Evolutionary conservation across 257 asterid species (phyloP).

Genomic region (Catharanthus roseus): DNA sequence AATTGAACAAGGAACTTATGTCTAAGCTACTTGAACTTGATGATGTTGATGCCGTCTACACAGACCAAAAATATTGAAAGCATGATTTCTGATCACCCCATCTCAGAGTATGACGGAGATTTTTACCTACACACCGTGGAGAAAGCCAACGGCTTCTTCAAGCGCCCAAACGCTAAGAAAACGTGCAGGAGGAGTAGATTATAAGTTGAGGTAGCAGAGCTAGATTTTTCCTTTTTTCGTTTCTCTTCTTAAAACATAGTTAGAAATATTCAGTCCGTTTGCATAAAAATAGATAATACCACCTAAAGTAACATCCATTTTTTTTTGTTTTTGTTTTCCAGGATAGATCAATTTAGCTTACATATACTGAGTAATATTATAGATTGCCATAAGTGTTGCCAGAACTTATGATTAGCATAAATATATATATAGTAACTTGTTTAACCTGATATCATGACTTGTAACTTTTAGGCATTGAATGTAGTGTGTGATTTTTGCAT

Average conservation of each 20-base stretch:
- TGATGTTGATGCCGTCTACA: slow-evolving; percentile 87
- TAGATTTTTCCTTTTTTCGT: too few relatives aligned
- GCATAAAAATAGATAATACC: not conserved
- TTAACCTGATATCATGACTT: too few relatives aligned
- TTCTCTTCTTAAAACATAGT: not conserved
- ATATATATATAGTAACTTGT: not conserved
- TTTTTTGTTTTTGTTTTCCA: too few relatives aligned
- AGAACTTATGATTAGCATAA: not conserved
- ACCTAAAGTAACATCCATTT: not conserved
- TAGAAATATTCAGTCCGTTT: not conserved
- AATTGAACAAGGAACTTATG: slow-evolving; percentile 72
- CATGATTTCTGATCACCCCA: not conserved
- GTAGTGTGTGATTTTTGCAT: not conserved
- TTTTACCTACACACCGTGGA: not conserved
- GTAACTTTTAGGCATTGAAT: not conserved
- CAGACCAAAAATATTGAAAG: slow-evolving; percentile 55
- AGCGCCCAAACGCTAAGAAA: not conserved
- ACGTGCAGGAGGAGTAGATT: not conserved
- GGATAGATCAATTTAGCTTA: not conserved
- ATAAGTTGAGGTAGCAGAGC: not conserved
- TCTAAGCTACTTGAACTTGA: slow-evolving; percentile 85
- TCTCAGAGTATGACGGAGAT: not conserved
- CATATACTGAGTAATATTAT: not conserved
- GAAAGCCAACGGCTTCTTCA: not conserved
- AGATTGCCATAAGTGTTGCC: not conserved